Evolutionary conservation across 1,284 basidiomycete genomes (phyloP).

Genomic region (Sanghuangporus baumii): DNA sequence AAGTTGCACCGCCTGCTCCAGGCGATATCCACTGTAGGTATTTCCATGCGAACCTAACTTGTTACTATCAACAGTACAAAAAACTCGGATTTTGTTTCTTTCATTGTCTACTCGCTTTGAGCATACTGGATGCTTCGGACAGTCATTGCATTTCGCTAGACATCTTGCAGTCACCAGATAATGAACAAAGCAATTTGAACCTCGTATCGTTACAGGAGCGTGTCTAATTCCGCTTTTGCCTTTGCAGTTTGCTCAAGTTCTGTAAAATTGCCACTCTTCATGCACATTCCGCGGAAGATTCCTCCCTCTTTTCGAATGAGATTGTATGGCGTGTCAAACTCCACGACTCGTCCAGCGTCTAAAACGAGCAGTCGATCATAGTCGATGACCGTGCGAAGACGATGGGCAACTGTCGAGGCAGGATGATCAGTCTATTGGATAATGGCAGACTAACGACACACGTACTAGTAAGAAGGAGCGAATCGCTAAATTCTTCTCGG

Average conservation of each 20-base stretch:
- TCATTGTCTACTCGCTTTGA: too few relatives aligned
- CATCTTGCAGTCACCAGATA: too few relatives aligned
- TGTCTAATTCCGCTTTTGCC: background rate
- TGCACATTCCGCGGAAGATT: slow-evolving; percentile 38
- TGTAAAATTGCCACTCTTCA: slow-evolving; percentile 37
- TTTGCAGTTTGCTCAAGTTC: slow-evolving; percentile 25
- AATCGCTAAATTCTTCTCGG: slow-evolving; percentile 68
- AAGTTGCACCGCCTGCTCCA: too few relatives aligned
- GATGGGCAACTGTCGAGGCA: slow-evolving; percentile 53
- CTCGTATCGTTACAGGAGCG: background rate
- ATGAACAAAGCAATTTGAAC: background rate
- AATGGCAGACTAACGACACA: slow-evolving; percentile 14
- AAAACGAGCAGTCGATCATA: slow-evolving; percentile 82
- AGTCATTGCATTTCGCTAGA: too few relatives aligned
- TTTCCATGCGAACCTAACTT: too few relatives aligned
- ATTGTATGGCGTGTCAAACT: slow-evolving; percentile 29
- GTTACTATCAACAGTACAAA: too few relatives aligned
- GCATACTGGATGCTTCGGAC: too few relatives aligned
- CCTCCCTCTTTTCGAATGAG: slow-evolving; percentile 21
- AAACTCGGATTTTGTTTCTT: too few relatives aligned
- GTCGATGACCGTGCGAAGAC: slow-evolving; percentile 66
- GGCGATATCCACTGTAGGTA: too few relatives aligned
- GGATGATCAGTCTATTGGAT: background rate
- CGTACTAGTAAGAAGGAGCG: slow-evolving; percentile 52
- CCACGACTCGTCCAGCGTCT: slow-evolving; percentile 55